phyloP scores from a whole-genome alignment of 2,329 filamentous ascomycete genomes.

The Blumeria hordei region DNA sequence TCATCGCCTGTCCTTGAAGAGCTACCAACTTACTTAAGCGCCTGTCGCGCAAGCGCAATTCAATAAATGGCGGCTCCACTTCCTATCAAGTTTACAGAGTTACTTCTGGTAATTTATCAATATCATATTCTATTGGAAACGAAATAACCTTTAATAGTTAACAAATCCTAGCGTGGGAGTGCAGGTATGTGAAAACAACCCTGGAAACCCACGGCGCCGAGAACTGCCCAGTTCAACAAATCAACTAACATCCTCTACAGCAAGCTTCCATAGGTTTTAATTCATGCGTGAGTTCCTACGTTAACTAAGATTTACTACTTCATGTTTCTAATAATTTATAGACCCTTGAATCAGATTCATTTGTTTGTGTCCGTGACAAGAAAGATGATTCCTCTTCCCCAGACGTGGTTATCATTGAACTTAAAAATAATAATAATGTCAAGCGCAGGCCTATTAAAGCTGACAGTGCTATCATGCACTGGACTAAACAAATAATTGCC shows the following conservation, averaged over 20 bases:
- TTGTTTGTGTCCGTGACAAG: conserved; percentile 90
- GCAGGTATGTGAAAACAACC: conserved; percentile 20
- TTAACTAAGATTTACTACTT: conserved; percentile 1
- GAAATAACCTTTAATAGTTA: conserved; percentile 19
- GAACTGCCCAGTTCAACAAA: not conserved
- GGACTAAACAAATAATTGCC: conserved; percentile 84
- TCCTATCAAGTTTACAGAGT: conserved; percentile 84
- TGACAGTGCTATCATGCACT: conserved; percentile 99
- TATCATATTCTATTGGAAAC: conserved; percentile 8
- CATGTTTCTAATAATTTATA: conserved; percentile 16
- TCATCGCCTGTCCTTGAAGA: not conserved
- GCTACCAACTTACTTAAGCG: conserved; percentile 4
- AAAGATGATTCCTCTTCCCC: conserved; percentile 61
- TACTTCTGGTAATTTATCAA: conserved; percentile 44
- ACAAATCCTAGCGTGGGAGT: conserved; percentile 22
- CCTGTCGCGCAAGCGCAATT: conserved; percentile 9
- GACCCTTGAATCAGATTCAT: conserved; percentile 96
- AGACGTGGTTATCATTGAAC: conserved; percentile 91
- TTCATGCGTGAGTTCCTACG: conserved; percentile 41
- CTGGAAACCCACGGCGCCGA: not conserved
- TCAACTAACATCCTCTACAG: conserved; percentile 19
- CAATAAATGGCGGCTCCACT: conserved; percentile 28
- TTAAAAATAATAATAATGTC: conserved; percentile 93
- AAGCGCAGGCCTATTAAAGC: conserved; percentile 91
- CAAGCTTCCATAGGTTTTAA: conserved; percentile 61